Conservation (phyloP, 495 filamentous ascomycete genomes). For the Xylaria flabelliformis region DNA sequence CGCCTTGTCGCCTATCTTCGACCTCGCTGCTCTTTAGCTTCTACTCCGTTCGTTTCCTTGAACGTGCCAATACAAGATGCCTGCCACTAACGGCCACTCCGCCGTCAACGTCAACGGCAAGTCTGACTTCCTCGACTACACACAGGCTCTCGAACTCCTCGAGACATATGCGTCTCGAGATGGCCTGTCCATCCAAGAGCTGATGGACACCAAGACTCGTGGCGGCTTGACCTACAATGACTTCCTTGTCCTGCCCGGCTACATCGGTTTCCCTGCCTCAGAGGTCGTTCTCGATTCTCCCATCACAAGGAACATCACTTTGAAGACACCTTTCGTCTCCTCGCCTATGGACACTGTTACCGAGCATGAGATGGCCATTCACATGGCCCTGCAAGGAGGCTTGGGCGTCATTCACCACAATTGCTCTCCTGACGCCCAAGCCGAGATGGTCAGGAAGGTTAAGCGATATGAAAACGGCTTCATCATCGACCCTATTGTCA, state of each 20-base stretch:
- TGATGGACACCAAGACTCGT: slow-evolving; percentile 84
- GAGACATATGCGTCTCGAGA: slow-evolving; percentile 76
- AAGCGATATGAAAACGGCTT: slow-evolving; percentile 99
- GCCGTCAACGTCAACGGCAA: slow-evolving; percentile 46
- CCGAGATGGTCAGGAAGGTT: slow-evolving; percentile 98
- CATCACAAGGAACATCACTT: slow-evolving; percentile 88
- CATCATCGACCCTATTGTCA: slow-evolving; percentile 94
- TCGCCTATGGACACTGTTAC: slow-evolving; percentile 99
- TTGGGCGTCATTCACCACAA: slow-evolving; percentile 99
- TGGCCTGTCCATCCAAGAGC: slow-evolving; percentile 80
- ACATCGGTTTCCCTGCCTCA: slow-evolving; percentile 84
- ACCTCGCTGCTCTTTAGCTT: slow-evolving; percentile 37
- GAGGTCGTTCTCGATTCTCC: slow-evolving; percentile 88
- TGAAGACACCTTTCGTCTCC: slow-evolving; percentile 94
- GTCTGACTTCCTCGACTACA: slow-evolving; percentile 52
- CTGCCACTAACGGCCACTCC: slow-evolving; percentile 69
- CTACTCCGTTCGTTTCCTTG: slow-evolving; percentile 20
- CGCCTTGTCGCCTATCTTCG: slow-evolving; percentile 46
- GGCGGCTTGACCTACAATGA: slow-evolving; percentile 86
- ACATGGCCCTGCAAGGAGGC: slow-evolving; percentile 96
- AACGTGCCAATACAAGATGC: slow-evolving; percentile 61
- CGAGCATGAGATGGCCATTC: slow-evolving; percentile 98
- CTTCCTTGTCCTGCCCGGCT: slow-evolving; percentile 65
- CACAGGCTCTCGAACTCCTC: slow-evolving; percentile 78
- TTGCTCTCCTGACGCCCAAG: slow-evolving; percentile 92